Evolutionary conservation across 2,329 filamentous ascomycete genomes (phyloP), one percentile per base, ranked within the genome.

Genomic region (Trichocomaceae sp.): DNA sequence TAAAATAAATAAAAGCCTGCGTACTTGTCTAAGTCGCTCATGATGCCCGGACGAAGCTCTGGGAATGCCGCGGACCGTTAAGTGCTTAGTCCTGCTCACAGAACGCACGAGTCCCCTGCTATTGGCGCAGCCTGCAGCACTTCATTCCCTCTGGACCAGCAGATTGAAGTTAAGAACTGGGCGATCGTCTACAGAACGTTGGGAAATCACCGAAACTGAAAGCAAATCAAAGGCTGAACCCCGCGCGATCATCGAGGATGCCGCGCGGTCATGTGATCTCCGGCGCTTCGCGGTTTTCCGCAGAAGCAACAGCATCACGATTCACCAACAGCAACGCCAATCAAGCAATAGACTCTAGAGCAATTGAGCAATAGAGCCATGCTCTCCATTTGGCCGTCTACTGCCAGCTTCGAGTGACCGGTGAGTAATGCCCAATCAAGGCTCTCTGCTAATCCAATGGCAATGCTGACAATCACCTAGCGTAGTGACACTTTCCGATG

Each of bases 1-100:
- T n/a, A n/a, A n/a, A n/a, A n/a, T n/a, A 26, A 7, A 10, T 53
- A 19, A 31, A 47, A 10, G 45, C 56, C 54, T 33, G 57, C 56
- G 63, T 79, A 95, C 91, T 84, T 88, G 77, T 97, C 93, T 66
- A 97, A 83, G 73, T 97, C 90, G 75, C 91, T 96, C 87, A 96
- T 96, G 49, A 17, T 56, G 45, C 54, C 64, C 39, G 75, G 69
- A 61, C 51, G 55, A 59, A 57, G 53, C 23, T 7, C 23, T 26
- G 23, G 23, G 23, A 26, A 26, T 58, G 26, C 26, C 26, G 50
- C 57, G 58, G 63, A 55, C 48, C 54, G 17, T 49, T 39, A 17
- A 7, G 4, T 26, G 23, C 26, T 29, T 29, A 8, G 47, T 26
- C 33, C 35, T 20, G 22, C 50, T 52, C 29, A 45, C 54, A 54